Evolutionary conservation across 257 asterid genomes (phyloP), one percentile per base, ranked within the genome.

Genomic region (Prunella vulgaris): DNA sequence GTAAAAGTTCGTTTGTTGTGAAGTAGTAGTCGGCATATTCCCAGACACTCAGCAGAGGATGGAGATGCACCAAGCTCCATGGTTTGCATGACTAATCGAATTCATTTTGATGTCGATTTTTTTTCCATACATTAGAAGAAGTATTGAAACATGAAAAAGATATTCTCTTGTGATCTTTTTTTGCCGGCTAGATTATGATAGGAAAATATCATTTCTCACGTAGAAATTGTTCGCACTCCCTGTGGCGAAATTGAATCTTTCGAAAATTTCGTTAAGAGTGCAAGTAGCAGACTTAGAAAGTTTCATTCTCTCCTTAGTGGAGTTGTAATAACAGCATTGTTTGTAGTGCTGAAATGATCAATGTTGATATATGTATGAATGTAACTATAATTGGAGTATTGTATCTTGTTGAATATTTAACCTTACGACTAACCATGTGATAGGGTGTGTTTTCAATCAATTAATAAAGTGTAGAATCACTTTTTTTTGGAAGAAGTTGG

Each of bases 1-100:
- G 98, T 72, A 93, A 93, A 80, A 90, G 93, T 68, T 93, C 97
- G 40, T 90, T 93, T 57, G 85, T 87, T 87, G 89, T 85, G 74
- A 81, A 86, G 77, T 81, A 75, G 76, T 65, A 56, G 46, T 27
- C 59, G 62, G 22, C 18, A 15, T 18, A 42, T 49, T 4, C 28
- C 72, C 20, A 18, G 46, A 57, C 51, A 60, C 22, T 72, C n/a
- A 18, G 10, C 35, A 5, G 67, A 70, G 49, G 51, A 49, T 5
- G 58, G 71, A 59, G 56, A 8, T 51, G 53, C 71, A 44, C 17
- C 14, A 63, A 68, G 42, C 69, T 10, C 37, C 75, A 32, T 14
- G 52, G 78, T 76, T 64, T 27, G 56, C 54, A 42, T 44, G 37
- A 62, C 69, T 68, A 74, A 69, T 72, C 15, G 53, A 53, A 64